A percentile compares a stretch with the other conserved stretches of the same genome.
phyloP scores from a whole-genome alignment of 1,139 yeast species.

The Pneumocystis carinii region DNA sequence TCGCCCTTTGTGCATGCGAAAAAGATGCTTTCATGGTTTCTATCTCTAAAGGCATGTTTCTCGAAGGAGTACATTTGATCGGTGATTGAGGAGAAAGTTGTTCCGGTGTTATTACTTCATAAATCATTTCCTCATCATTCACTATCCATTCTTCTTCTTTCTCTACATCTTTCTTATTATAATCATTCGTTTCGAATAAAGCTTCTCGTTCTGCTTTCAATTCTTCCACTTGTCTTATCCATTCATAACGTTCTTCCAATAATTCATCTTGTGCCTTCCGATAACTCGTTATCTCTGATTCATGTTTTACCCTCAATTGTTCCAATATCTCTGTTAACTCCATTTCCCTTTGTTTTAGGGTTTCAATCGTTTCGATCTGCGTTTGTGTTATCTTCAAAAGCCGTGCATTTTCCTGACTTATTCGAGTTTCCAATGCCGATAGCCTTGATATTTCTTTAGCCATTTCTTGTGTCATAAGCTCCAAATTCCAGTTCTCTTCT shows the following conservation, averaged over 20 bases:
- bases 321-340: conserved; percentile 21
- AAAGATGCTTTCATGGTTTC: conserved; percentile 57
- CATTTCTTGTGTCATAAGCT: conserved; percentile 39
- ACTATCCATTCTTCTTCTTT: conserved; percentile 7
- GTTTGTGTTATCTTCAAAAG: not conserved
- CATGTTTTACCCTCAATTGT: conserved; percentile 14
- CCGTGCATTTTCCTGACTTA: not conserved
- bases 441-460: conserved; percentile 17
- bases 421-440: not conserved
- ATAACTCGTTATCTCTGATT: conserved; percentile 4
- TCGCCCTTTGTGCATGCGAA: conserved; percentile 43
- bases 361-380: conserved; percentile 21
- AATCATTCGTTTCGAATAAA: conserved; percentile 12
- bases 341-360: conserved; percentile 19
- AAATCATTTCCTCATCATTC: not conserved
- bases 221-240: conserved; percentile 18
- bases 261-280: not conserved
- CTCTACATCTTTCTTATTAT: conserved; percentile 8
- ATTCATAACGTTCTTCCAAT: conserved; percentile 6
- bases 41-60: conserved; percentile 42
- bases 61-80: conserved; percentile 32
- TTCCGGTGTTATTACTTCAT: conserved; percentile 16
- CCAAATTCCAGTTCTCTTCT: conserved; percentile 71
- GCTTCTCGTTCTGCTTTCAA: conserved; percentile 14
- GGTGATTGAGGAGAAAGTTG: conserved; percentile 30